Percentiles rank a stretch among this genome's conserved stretches.
These are phyloP conservation scores for Arthrocladium fulminans DNA, from an alignment of 2,329 filamentous ascomycete species.

Conservation along the genomic window DNA sequence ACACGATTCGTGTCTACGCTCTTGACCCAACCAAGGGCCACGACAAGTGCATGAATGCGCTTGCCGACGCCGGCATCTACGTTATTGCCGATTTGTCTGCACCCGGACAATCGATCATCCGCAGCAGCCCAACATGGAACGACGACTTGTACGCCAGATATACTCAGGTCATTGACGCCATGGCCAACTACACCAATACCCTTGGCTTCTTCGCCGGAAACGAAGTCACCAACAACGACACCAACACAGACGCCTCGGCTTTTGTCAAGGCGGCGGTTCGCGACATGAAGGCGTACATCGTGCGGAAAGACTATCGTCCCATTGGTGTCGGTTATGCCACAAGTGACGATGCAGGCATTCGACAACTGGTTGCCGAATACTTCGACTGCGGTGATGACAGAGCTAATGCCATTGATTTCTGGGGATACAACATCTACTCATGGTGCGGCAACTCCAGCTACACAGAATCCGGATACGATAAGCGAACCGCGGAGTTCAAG, in stretches of 20 bases:
- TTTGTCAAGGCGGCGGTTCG: slow-evolving; percentile 97
- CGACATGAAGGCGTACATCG: slow-evolving; percentile 92
- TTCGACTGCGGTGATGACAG: slow-evolving; percentile 74
- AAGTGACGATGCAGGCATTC: slow-evolving; percentile 80
- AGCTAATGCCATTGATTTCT: slow-evolving; percentile 75
- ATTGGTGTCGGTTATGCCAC: slow-evolving; percentile 93
- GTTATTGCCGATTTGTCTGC: slow-evolving; percentile 84
- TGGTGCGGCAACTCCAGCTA: slow-evolving; percentile 89
- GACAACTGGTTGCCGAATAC: slow-evolving; percentile 74
- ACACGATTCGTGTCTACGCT: slow-evolving; percentile 91
- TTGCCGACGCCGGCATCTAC: slow-evolving; percentile 84
- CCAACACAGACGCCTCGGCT: slow-evolving; percentile 82
- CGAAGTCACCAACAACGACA: slow-evolving; percentile 81
- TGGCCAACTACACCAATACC: slow-evolving; percentile 78
- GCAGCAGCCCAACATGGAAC: slow-evolving; percentile 70
- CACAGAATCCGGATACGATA: slow-evolving; percentile 66
- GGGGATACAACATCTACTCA: slow-evolving; percentile 99
- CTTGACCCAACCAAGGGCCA: slow-evolving; percentile 74
- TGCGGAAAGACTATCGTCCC: slow-evolving; percentile 62
- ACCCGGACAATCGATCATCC: slow-evolving; percentile 75
- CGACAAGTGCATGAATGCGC: slow-evolving; percentile 70
- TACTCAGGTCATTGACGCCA: slow-evolving; percentile 69
- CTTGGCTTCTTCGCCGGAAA: slow-evolving; percentile 98
- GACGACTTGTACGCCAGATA: slow-evolving; percentile 70
- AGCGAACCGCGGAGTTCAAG: slow-evolving; percentile 75